These are phyloP conservation scores for Solanum clarkiae DNA, from an alignment of 257 asterid species.

Conservation along the genomic window DNA sequence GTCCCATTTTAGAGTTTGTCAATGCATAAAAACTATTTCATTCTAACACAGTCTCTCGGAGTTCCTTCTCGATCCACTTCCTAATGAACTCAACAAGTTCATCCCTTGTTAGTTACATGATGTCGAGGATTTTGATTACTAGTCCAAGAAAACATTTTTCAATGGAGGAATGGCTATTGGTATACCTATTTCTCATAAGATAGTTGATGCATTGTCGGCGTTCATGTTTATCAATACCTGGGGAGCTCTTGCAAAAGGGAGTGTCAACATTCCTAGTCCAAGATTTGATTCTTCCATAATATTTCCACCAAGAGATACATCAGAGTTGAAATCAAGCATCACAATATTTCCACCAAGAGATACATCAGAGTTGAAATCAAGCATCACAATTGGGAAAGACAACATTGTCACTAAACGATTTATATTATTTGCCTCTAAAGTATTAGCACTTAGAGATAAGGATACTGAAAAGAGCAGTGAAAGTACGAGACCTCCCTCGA, in stretches of 20 bases:
- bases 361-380: slow-evolving; percentile 4
- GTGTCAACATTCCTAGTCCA: slow-evolving; percentile 1
- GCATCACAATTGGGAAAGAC: slow-evolving; percentile 10
- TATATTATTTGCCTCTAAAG: slow-evolving; percentile 16
- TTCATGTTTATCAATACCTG: slow-evolving; percentile 22
- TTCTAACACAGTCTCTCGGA: not conserved
- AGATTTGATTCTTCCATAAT: slow-evolving; percentile 13
- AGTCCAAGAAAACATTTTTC: slow-evolving; percentile 19
- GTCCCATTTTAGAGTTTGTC: too few species aligned
- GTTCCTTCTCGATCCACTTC: slow-evolving; percentile 10
- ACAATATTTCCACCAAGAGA: slow-evolving; percentile 27
- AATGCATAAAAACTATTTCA: too few species aligned
- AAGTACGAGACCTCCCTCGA: slow-evolving; percentile 4
- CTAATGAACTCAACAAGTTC: slow-evolving; percentile 15
- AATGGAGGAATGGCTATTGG: slow-evolving; percentile 32
- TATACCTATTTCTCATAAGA: slow-evolving; percentile 24
- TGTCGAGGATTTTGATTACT: not conserved
- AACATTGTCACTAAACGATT: slow-evolving; percentile 21
- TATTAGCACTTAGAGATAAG: slow-evolving; percentile 14
- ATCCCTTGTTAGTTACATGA: slow-evolving; percentile 21
- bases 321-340: slow-evolving; percentile 6
- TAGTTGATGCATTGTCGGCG: slow-evolving; percentile 21
- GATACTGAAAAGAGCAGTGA: slow-evolving; percentile 9
- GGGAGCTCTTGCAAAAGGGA: slow-evolving; percentile 19
- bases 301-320: slow-evolving; percentile 26